Base-by-base conservation (phyloP, 2,329 filamentous ascomycete genomes). In the Aspergillus spinulosporus region DNA sequence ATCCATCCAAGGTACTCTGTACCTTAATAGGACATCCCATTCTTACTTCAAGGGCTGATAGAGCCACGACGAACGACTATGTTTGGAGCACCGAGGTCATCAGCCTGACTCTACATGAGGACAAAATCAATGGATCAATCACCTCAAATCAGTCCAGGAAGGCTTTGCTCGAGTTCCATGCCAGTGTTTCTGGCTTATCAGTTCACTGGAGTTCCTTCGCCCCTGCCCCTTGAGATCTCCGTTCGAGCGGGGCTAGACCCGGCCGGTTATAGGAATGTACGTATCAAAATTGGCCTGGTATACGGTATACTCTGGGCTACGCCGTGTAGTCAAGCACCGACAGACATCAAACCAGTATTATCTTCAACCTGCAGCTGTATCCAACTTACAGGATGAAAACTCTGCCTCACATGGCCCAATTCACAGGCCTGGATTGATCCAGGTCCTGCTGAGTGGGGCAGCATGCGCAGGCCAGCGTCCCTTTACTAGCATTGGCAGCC, bases 391-490 rank as follows among this genome's bases (percentile, higher is more conserved):
- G 37, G 12, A 34, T 31, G 43, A 51, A 47, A 56, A 45, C 14
- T 56, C 46, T 51, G 47, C 39, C 36, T 51, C 49, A 57, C 49
- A 52, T 56, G 54, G 48, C 37, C 45, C 43, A 31, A 46, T 49
- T 49, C 45, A 52, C 40, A 57, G 55, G 55, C n/a, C 46, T 57
- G 15, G 49, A 53, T 49, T 29, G 36, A 48, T 37, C 34, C 9
- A 37, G n/a, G 34, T 21, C 37, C 37, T 14, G 31, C n/a, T 12
- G 31, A 47, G 53, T 51, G 53, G 53, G 39, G 53, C 11, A 40
- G 44, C 28, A 21, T 9, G n/a, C 40, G 39, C 21, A 37, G 21
- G 12, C 31, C 32, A 45, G 14, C 28, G 26, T 39, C 37, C 15
- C 45, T 42, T 9, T 37, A 26, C 49, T 44, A 50, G 46, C 11